Evolutionary conservation across 2,329 filamentous ascomycete genomes (phyloP), one percentile per base, ranked within the genome.

Genomic region (Sporothrix inflata): DNA sequence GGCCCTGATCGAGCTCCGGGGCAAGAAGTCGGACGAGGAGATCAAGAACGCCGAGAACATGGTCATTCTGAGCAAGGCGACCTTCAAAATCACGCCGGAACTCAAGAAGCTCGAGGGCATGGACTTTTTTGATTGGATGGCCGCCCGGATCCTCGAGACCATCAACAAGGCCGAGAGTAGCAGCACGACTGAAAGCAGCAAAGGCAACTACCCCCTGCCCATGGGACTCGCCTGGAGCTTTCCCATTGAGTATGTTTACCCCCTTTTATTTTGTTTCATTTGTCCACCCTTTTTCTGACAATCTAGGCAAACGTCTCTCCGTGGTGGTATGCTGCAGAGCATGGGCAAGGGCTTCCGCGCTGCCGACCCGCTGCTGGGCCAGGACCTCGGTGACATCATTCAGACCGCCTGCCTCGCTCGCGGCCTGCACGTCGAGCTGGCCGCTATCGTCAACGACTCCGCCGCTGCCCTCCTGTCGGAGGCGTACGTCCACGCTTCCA

Each of bases 211-310:
- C 82, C 84, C 86, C 38, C 80, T 91, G 69, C 85, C 85, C 9
- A 83, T 91, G 81, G 89, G 89, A 0, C 79, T 91, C 74, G 88
- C 90, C 6, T 92, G 90, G 89, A 91, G 89, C 73, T 92, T 92
- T 76, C 90, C 90, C 34, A 88, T 92, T 60, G 87, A 91, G 89
- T 91, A 83, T 78, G 88, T 83, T 40, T 38, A 63, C n/a, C 21
- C 8, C 51, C 2, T 16, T 40, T 47, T 67, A 24, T 63, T 47
- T 74, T 34, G 30, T 61, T 66, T 40, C 6, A 42, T 67, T 14
- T 16, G 1, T 34, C 12, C 67, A 19, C 24, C 19, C 30, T 57
- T 38, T 14, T 19, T 12, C 53, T 51, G 8, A 47, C 38, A 49
- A 11, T 7, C 69, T 6, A 90, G 89, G 75, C 90, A 92, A 86